phyloP scores from a whole-genome alignment of 768 basidiomycete species.

The Tubosaeta sp. region DNA sequence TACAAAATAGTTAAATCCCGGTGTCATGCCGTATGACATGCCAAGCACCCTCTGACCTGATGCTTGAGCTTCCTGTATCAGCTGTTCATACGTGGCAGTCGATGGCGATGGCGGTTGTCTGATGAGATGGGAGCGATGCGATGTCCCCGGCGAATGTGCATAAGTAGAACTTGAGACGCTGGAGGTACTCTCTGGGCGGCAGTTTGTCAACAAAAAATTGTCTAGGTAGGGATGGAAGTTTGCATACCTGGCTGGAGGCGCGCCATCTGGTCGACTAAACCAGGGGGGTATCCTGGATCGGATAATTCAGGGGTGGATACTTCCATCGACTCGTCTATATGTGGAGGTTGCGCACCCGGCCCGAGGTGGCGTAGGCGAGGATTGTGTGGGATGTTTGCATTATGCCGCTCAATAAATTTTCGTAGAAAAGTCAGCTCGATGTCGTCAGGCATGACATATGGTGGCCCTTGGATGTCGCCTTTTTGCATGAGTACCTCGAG shows the following conservation, averaged over 20 bases:
- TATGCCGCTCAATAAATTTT: constrained; percentile 78
- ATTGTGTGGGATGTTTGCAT: constrained; percentile 72
- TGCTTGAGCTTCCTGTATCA: constrained; percentile 53
- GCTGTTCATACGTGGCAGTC: constrained; percentile 46
- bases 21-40: constrained; percentile 3
- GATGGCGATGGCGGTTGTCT: constrained; percentile 51
- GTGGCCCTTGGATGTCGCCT: constrained; percentile 80
- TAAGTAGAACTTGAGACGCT: constrained; percentile 31
- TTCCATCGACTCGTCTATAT: constrained; percentile 33
- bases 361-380: constrained; percentile 64
- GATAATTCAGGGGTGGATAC: constrained; percentile 33
- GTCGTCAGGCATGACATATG: constrained; percentile 77
- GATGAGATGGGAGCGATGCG: constrained; percentile 32
- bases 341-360: constrained; percentile 28
- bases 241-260: constrained; percentile 33
- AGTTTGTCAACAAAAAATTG: neutral
- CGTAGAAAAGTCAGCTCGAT: constrained; percentile 73
- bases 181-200: constrained; percentile 23
- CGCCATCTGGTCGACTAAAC: constrained; percentile 32
- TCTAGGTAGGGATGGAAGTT: neutral
- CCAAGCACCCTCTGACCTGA: constrained; percentile 45
- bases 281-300: constrained; percentile 29
- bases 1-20: constrained; percentile 12
- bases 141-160: constrained; percentile 28
- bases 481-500: constrained; percentile 85